A percentile compares a stretch with the other conserved stretches of the same genome.
phyloP scores from a whole-genome alignment of 495 filamentous ascomycete genomes.

The Neurospora tetraspora region DNA sequence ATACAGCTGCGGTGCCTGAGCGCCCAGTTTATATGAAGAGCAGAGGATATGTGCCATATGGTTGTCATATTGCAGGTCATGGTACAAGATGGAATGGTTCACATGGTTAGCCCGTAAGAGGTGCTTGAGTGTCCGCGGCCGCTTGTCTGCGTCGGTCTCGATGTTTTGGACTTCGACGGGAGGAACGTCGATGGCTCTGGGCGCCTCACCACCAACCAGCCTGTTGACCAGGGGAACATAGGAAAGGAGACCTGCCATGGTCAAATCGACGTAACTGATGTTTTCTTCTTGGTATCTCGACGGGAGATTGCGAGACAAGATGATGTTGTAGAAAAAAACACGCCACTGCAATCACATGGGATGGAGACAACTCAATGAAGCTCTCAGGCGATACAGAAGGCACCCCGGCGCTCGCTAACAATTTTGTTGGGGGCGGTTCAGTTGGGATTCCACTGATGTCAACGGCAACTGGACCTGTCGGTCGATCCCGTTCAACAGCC shows the following conservation, averaged over 20 bases:
- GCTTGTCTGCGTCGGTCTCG: constrained; percentile 68
- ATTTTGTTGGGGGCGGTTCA: background rate
- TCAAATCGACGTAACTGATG: background rate
- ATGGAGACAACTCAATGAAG: background rate
- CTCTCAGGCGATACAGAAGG: background rate
- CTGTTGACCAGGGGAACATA: constrained; percentile 38
- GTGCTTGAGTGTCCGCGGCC: constrained; percentile 77
- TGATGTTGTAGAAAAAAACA: background rate
- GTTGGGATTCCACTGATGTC: background rate
- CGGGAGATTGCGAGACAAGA: background rate
- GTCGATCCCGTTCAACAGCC: background rate
- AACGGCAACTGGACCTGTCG: background rate
- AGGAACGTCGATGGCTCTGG: constrained; percentile 49
- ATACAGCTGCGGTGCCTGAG: constrained; percentile 57
- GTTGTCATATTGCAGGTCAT: constrained; percentile 73
- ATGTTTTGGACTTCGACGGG: constrained; percentile 65
- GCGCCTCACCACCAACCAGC: constrained; percentile 21
- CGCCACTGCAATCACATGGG: background rate
- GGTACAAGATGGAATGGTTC: constrained; percentile 74
- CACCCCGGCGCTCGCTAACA: background rate
- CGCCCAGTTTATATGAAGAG: constrained; percentile 79
- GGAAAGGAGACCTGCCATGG: constrained; percentile 36
- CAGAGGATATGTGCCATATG: constrained; percentile 77
- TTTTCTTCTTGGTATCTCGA: background rate
- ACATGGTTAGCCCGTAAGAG: constrained; percentile 84